Conservation (phyloP, 2,329 filamentous ascomycete genomes). For the Ascochyta lentis region DNA sequence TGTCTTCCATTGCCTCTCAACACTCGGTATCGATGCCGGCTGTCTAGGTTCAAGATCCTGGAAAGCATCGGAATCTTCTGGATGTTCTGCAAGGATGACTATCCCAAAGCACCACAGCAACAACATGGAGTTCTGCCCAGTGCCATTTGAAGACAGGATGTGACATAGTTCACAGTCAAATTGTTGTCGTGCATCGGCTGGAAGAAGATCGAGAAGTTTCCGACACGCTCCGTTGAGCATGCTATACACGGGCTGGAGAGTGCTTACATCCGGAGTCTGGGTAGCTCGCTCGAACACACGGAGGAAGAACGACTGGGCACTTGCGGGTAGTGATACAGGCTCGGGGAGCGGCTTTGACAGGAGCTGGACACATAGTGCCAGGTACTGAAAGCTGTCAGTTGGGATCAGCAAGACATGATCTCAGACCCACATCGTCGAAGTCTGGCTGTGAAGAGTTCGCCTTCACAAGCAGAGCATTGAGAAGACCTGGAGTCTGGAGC, state of each 20-base stretch:
- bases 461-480: conserved; percentile 43
- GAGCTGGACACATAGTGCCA: conserved; percentile 39
- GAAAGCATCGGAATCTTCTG: conserved; percentile 7
- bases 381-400: conserved; percentile 25
- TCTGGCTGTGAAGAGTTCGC: conserved; percentile 38
- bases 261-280: conserved; percentile 29
- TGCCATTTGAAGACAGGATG: conserved; percentile 33
- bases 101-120: conserved; percentile 45
- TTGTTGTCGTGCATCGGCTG: conserved; percentile 24
- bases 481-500: conserved; percentile 36
- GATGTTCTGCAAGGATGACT: conserved; percentile 36
- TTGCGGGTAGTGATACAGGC: conserved; percentile 38
- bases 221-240: conserved; percentile 48
- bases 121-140: conserved; percentile 36
- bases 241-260: conserved; percentile 37
- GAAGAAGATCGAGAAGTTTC: conserved; percentile 35
- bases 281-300: conserved; percentile 39
- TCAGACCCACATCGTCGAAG: conserved; percentile 39
- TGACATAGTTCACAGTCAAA: conserved; percentile 40
- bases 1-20: conserved; percentile 37
- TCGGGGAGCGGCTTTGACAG: conserved; percentile 43
- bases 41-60: conserved; percentile 10
- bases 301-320: conserved; percentile 45
- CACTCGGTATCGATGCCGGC: conserved; percentile 1
- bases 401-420: no score